Base-by-base conservation (phyloP, 306 rosid genomes). In the Pyrus betulifolia region DNA sequence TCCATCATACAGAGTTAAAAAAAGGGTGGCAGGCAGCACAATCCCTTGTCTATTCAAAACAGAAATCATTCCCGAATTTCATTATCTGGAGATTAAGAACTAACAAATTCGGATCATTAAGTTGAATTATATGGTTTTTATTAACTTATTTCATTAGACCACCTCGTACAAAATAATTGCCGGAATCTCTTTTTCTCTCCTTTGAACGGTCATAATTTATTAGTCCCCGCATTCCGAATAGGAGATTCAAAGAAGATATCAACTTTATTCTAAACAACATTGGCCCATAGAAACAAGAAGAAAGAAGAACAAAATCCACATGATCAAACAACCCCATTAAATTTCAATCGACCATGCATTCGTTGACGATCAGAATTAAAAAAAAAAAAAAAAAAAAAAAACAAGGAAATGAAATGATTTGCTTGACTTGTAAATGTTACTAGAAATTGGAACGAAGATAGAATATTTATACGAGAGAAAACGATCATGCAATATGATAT, bases 261-360 rank as follows among this genome's bases (percentile, higher is more conserved):
- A 5, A 33, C 38, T 5, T 6, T 40, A 40, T 2, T 2, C 45
- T 9, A 40, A 40, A 40, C 7, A 31, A 8, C 22, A 46, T 69
- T 69, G 38, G 6, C 19, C 18, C 17, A 49, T 42, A 70, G 62
- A 40, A 40, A 70, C 42, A 7, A 15, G 28, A 57, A 19, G 64
- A 55, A 38, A 30, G 65, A 65, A 17, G 69, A 83, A 76, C 63
- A 57, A 80, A 74, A 22, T 54, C 8, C 3, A 31, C 27, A 54
- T 33, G 6, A 75, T 76, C 30, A 9, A 58, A 58, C 63, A 58
- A 67, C 45, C 55, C 15, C 31, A 8, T 15, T 57, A 19, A 52
- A 25, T 61, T 61, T 6, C 57, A 11, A n/a, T 67, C 79, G 75
- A 31, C 33, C 33, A 31, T 74, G 74, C 80, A 69, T 81, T 73